Evolutionary conservation across 306 rosid genomes (phyloP).

Genomic region (Morella rubra): DNA sequence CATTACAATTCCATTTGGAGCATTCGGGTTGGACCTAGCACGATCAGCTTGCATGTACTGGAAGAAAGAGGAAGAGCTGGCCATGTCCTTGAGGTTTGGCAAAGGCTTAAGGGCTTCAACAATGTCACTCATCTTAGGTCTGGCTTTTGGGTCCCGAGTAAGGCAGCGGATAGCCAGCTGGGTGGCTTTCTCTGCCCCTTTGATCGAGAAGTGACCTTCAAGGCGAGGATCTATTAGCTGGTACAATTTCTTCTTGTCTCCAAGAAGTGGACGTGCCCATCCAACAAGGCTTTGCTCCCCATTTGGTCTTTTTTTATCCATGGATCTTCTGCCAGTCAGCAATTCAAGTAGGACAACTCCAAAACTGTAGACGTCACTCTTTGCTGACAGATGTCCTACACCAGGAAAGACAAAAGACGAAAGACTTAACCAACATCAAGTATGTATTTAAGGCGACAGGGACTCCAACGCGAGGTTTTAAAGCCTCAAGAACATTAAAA

Average conservation of each 20-base stretch:
- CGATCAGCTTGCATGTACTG: slow-evolving; percentile 68
- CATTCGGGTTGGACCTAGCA: slow-evolving; percentile 55
- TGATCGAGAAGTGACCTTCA: slow-evolving; percentile 90
- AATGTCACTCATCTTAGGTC: slow-evolving; percentile 87
- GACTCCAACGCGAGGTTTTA: neutral
- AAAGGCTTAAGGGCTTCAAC: slow-evolving; percentile 71
- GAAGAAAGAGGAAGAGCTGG: slow-evolving; percentile 70
- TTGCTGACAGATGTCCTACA: slow-evolving; percentile 86
- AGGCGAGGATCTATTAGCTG: slow-evolving; percentile 83
- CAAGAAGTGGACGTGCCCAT: slow-evolving; percentile 84
- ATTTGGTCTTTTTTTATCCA: slow-evolving; percentile 87
- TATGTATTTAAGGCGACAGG: neutral
- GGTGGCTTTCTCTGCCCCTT: slow-evolving; percentile 78
- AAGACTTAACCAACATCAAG: slow-evolving; percentile 21
- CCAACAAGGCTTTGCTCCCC: slow-evolving; percentile 94
- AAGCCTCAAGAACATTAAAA: neutral
- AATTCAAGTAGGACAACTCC: slow-evolving; percentile 95
- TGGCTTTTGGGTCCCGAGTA: slow-evolving; percentile 81
- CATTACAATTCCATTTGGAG: slow-evolving; percentile 53
- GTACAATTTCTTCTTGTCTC: slow-evolving; percentile 70
- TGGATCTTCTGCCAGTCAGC: slow-evolving; percentile 87
- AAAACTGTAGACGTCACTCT: slow-evolving; percentile 93
- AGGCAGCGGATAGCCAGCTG: slow-evolving; percentile 82
- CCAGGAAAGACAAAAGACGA: neutral
- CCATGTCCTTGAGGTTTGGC: slow-evolving; percentile 88